Base-by-base conservation (phyloP, 306 rosid species). In the Vicia villosa region DNA sequence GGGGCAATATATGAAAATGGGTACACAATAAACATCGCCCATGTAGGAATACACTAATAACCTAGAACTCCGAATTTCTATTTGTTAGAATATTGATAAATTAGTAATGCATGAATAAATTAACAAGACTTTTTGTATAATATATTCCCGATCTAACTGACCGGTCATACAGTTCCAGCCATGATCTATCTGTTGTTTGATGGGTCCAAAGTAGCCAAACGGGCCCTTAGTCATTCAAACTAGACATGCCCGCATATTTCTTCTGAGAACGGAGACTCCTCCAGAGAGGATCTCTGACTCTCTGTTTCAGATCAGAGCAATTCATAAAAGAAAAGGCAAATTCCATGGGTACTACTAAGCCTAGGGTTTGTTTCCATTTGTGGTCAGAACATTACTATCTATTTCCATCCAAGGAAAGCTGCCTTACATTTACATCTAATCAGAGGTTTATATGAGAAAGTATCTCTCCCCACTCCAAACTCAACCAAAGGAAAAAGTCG, bases 401-500 rank as follows among this genome's bases (percentile, higher is more conserved):
- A 22, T 54, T 15, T 21, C 26, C 64, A 58, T 50, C 47, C 40
- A 49, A 59, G 65, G 63, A 57, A 64, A 57, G 70, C 36, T 59
- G 17, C 21, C 67, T 7, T 26, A 50, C 20, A 69, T 26, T 4
- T 38, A 50, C 8, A 69, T 26, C 49, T 21, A 37, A 51, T 41
- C 37, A 72, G 19, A 63, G 37, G 43, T 49, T 50, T 21, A 52
- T 61, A 50, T 20, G 10, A 66, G 24, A 65, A 28, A 46, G 63
- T 37, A 47, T 75, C 74, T 60, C 66, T 50, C 40, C 70, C 67
- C 62, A 60, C n/a, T 43, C 63, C 26, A 59, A 40, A 70, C 68
- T 57, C 56, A 60, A 20, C 63, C n/a, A 40, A 51, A 78, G 71
- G 54, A 63, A 68, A 45, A 24, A 30, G 12, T 41, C 40, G 20